Evolutionary conservation across 768 basidiomycete genomes (phyloP).

Genomic region (Amanita pseudoporphyria): DNA sequence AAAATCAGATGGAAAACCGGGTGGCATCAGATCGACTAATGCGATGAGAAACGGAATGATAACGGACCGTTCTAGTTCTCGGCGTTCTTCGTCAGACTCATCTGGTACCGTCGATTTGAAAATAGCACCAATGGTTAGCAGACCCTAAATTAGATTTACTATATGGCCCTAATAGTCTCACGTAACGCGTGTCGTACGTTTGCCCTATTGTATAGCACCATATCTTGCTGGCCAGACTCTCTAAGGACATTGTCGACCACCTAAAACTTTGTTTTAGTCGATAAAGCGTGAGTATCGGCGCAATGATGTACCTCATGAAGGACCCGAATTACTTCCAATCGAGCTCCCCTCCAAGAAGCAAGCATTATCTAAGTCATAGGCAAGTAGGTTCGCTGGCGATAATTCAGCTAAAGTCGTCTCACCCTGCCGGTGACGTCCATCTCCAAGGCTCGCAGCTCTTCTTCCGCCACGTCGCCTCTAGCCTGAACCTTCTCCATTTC

Average conservation of each 20-base stretch:
- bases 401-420: not conserved
- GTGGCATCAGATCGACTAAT: slow-evolving; percentile 5
- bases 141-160: slow-evolving; percentile 37
- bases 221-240: slow-evolving; percentile 65
- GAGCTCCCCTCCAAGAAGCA: slow-evolving; percentile 95
- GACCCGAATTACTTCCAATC: slow-evolving; percentile 90
- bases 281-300: not conserved
- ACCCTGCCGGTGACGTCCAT: slow-evolving; percentile 92
- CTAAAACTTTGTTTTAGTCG: slow-evolving; percentile 19
- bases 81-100: slow-evolving; percentile 86
- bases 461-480: slow-evolving; percentile 83
- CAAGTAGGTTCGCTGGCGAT: not conserved
- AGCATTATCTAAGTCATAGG: slow-evolving; percentile 60
- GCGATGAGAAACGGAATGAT: not conserved
- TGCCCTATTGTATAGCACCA: slow-evolving; percentile 69
- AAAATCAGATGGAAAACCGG: not conserved
- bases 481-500: slow-evolving; percentile 89
- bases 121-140: slow-evolving; percentile 83
- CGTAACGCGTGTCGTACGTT: slow-evolving; percentile 40
- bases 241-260: slow-evolving; percentile 82
- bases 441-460: slow-evolving; percentile 78
- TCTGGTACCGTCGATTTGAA: slow-evolving; percentile 83
- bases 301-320: slow-evolving; percentile 46
- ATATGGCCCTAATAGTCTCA: not conserved
- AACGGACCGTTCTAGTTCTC: slow-evolving; percentile 84